phyloP scores from a whole-genome alignment of 352 stramenopile genomes.

The Phytophthora cryptogea region DNA sequence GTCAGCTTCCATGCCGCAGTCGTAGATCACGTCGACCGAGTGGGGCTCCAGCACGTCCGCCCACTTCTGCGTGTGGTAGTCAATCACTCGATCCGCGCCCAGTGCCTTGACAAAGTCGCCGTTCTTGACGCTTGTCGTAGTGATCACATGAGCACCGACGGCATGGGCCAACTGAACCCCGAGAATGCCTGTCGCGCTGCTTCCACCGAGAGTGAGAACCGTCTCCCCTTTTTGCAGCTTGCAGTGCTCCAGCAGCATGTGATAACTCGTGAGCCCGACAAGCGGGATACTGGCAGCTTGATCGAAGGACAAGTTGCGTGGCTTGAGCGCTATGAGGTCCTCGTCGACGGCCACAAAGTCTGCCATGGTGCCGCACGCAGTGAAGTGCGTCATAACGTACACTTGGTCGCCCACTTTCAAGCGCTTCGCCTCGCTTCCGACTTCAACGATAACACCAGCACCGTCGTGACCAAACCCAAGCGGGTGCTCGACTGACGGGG shows the following conservation, averaged over 20 bases:
- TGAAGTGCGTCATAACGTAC: slow-evolving; percentile 31
- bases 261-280: slow-evolving; percentile 43
- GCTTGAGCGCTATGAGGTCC: slow-evolving; percentile 50
- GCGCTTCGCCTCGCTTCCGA: slow-evolving; percentile 16
- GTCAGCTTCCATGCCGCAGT: slow-evolving; percentile 36
- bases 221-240: slow-evolving; percentile 43
- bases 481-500: slow-evolving; percentile 16
- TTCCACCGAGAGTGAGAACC: slow-evolving; percentile 52
- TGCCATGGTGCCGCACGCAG: slow-evolving; percentile 32
- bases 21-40: slow-evolving; percentile 51
- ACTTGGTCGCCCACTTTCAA: slow-evolving; percentile 37
- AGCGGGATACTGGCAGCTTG: slow-evolving; percentile 43
- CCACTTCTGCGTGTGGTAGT: slow-evolving; percentile 49
- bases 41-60: slow-evolving; percentile 28
- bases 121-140: slow-evolving; percentile 39
- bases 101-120: slow-evolving; percentile 28
- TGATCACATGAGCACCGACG: slow-evolving; percentile 31
- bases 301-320: slow-evolving; percentile 44
- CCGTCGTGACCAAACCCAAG: slow-evolving; percentile 32
- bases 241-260: slow-evolving; percentile 37
- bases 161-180: slow-evolving; percentile 48
- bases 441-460: slow-evolving; percentile 31
- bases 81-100: slow-evolving; percentile 37
- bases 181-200: slow-evolving; percentile 40
- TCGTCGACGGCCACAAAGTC: slow-evolving; percentile 40